These are phyloP conservation scores for Tetracentron sinense DNA, from an alignment of 164 flowering plant species.

Conservation along the genomic window DNA sequence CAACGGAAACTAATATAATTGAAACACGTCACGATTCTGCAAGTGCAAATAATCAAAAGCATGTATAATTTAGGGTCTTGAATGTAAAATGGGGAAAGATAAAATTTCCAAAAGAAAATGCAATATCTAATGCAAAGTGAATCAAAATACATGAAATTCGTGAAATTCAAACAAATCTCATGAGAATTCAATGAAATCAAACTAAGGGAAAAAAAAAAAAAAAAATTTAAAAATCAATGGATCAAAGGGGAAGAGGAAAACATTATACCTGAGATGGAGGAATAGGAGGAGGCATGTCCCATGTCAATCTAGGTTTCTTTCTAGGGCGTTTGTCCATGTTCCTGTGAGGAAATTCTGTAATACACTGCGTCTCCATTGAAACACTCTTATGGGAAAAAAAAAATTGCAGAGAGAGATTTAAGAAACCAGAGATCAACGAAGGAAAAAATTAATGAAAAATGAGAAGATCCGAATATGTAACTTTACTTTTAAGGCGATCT, in stretches of 20 bases:
- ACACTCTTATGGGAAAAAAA: neutral
- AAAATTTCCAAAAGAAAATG: neutral
- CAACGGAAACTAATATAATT: no score
- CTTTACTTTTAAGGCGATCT: no score
- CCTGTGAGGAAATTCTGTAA: conserved; percentile 54
- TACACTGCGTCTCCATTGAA: conserved; percentile 69
- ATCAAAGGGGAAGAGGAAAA: no score
- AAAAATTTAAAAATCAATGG: no score
- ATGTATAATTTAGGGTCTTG: no score
- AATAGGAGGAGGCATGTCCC: conserved; percentile 69
- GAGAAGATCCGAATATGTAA: no score
- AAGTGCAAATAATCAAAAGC: no score
- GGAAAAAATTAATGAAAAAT: no score
- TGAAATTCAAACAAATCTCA: neutral
- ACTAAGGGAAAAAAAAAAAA: neutral
- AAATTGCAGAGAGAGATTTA: neutral
- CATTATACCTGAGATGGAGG: conserved; percentile 47
- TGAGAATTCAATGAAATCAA: neutral
- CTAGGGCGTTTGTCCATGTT: conserved; percentile 76
- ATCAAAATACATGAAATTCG: neutral
- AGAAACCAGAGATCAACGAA: neutral
- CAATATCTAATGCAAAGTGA: neutral
- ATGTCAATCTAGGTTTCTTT: conserved; percentile 63
- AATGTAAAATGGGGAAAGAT: no score
- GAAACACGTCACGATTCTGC: no score